Conservation (phyloP, 1,284 basidiomycete genomes). For the Irpex lacteus region DNA sequence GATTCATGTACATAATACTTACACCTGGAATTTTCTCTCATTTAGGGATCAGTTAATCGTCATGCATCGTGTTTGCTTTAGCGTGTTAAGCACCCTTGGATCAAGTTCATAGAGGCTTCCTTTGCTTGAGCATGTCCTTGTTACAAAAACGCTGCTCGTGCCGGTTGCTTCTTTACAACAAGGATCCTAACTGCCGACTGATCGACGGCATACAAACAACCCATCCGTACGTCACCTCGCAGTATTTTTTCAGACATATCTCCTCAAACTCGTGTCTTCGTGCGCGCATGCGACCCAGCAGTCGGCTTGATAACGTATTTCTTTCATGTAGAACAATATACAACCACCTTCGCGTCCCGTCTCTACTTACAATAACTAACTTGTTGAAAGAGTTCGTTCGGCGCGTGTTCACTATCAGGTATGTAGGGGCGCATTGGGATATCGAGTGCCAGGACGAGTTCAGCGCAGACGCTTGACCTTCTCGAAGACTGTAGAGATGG, state of each 20-base stretch:
- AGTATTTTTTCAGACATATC: neutral
- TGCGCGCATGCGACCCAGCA: neutral
- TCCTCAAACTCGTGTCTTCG: neutral
- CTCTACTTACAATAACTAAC: constrained; percentile 4
- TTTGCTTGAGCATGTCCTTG: neutral
- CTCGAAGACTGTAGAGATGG: constrained; percentile 7
- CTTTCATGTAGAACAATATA: constrained; percentile 1
- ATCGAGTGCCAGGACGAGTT: neutral
- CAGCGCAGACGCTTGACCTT: constrained; percentile 12
- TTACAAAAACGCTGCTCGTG: neutral
- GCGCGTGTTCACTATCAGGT: neutral
- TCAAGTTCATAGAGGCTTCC: neutral
- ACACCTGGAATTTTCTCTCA: constrained; percentile 12
- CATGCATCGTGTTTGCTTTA: neutral
- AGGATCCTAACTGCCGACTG: neutral
- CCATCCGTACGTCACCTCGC: neutral
- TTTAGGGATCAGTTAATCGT: neutral
- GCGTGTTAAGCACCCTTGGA: neutral
- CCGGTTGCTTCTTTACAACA: neutral
- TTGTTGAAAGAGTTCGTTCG: constrained; percentile 6
- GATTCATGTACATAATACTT: constrained; percentile 13
- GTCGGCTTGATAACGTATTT: neutral
- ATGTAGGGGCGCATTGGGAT: neutral
- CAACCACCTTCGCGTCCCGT: constrained; percentile 6
- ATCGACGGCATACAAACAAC: neutral